Percentiles rank a stretch among this genome's conserved stretches.
Evolutionary conservation across 208 protist genomes (phyloP).

Genomic region (Trypanosoma vivax): DNA sequence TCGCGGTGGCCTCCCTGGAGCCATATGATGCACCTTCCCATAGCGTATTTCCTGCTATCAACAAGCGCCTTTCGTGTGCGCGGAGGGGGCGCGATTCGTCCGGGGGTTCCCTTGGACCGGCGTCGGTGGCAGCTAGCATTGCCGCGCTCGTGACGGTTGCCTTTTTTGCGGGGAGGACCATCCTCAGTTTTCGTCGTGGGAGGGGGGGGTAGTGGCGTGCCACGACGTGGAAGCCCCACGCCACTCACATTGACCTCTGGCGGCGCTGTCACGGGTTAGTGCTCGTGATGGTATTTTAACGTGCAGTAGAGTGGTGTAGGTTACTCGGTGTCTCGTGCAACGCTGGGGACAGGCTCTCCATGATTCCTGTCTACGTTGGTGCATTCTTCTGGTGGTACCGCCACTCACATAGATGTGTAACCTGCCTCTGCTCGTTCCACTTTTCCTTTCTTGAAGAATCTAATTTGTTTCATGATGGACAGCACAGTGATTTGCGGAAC

Average conservation of each 20-base stretch:
- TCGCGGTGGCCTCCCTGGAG: slow-evolving; percentile 17
- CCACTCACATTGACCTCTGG: background rate
- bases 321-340: too few species aligned
- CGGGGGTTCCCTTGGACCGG: background rate
- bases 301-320: too few species aligned
- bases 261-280: too few species aligned
- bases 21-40: slow-evolving; percentile 23
- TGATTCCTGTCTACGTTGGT: too few species aligned
- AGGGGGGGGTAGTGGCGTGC: background rate
- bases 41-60: slow-evolving; percentile 26
- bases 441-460: background rate
- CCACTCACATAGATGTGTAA: too few species aligned
- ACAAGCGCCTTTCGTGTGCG: slow-evolving; percentile 2
- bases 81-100: background rate
- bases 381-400: background rate
- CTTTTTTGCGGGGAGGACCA: background rate
- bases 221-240: background rate
- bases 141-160: background rate
- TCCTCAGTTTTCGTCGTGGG: background rate
- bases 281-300: too few species aligned
- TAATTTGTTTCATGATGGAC: slow-evolving; percentile 3
- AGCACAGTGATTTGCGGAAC: slow-evolving; percentile 41
- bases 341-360: too few species aligned
- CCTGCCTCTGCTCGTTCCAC: background rate
- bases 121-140: background rate